Conservation (phyloP, 169 alveolate species). For the Plasmodium falciparum region DNA sequence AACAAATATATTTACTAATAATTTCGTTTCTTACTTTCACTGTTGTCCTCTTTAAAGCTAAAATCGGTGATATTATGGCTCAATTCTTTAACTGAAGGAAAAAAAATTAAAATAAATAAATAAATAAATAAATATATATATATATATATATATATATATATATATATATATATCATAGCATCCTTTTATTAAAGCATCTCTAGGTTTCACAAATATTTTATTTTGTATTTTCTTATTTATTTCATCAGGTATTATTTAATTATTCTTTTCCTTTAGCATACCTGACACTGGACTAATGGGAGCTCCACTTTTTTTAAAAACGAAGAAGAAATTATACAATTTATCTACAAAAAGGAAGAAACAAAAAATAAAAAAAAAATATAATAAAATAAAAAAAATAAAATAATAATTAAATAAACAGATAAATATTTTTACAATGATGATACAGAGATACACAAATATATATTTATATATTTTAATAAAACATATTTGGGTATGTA, state of each 20-base stretch:
- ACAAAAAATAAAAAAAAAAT: background rate
- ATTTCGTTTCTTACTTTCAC: background rate
- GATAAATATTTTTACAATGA: background rate
- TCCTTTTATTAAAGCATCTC: too few relatives aligned
- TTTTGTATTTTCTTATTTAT: background rate
- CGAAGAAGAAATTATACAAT: background rate
- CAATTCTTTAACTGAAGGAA: constrained; percentile 30
- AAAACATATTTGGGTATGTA: background rate
- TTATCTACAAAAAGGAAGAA: background rate
- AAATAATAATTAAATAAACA: constrained; percentile 1
- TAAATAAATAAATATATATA: background rate
- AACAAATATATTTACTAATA: background rate
- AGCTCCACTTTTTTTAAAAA: background rate
- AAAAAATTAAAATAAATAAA: background rate
- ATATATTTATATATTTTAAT: background rate
- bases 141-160: background rate
- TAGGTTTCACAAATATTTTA: background rate
- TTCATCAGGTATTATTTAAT: background rate
- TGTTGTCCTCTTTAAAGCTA: constrained; percentile 8
- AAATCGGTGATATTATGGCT: constrained; percentile 37
- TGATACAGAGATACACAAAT: background rate
- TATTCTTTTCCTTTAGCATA: background rate
- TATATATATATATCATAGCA: too few relatives aligned
- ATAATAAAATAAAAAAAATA: background rate
- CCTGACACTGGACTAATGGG: constrained; percentile 14